Conservation (phyloP, 2,329 filamentous ascomycete species). For the Aspergillaceae sp. region DNA sequence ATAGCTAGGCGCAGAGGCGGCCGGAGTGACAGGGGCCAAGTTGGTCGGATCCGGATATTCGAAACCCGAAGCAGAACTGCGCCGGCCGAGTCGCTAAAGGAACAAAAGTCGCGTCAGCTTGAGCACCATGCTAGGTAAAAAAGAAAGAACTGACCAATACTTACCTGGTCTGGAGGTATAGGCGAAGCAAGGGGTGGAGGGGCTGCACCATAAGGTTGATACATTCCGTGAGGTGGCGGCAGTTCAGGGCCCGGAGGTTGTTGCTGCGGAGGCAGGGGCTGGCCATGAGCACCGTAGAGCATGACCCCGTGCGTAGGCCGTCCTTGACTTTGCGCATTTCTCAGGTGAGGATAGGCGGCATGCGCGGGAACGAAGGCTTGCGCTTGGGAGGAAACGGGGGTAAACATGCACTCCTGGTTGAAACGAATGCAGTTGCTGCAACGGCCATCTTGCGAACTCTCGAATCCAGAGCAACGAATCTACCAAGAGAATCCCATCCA, state of each 20-base stretch:
- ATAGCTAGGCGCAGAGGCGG: constrained; percentile 36
- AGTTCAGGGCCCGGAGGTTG: constrained; percentile 29
- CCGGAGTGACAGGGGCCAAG: constrained; percentile 40
- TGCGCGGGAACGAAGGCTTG: constrained; percentile 67
- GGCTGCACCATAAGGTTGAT: constrained; percentile 29
- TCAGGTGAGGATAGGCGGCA: constrained; percentile 52
- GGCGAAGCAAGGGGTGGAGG: constrained; percentile 30
- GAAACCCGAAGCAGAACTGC: constrained; percentile 37
- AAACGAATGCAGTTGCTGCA: constrained; percentile 66
- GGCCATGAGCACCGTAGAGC: constrained; percentile 44
- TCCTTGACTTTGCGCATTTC: constrained; percentile 28
- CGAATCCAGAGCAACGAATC: constrained; percentile 70
- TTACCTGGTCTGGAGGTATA: constrained; percentile 40
- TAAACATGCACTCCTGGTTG: constrained; percentile 70
- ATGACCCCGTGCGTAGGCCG: constrained; percentile 30
- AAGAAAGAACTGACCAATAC: constrained; percentile 11
- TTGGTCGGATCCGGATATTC: constrained; percentile 42
- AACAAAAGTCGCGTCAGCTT: no score
- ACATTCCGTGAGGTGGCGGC: constrained; percentile 35
- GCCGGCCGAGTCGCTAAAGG: constrained; percentile 31
- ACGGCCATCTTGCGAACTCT: constrained; percentile 61
- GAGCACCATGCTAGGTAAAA: no score
- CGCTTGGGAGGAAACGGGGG: constrained; percentile 63
- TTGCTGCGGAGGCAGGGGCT: constrained; percentile 40
- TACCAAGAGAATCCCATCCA: constrained; percentile 26